Evolutionary conservation across 1,284 basidiomycete genomes (phyloP).

Genomic region (Athelia sp.): DNA sequence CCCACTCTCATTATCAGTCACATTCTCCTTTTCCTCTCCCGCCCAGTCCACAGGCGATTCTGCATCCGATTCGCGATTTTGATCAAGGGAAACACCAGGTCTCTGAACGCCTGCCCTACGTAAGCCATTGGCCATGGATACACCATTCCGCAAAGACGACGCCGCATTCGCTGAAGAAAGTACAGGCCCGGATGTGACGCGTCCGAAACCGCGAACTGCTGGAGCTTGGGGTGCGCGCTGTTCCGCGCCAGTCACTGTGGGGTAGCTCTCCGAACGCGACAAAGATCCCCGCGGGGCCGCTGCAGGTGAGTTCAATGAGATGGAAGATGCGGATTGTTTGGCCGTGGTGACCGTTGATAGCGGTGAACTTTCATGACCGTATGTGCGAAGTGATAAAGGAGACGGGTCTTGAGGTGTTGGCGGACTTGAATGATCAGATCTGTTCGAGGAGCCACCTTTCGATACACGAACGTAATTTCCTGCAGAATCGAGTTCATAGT

Average conservation of each 20-base stretch:
- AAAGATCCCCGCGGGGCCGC: constrained; percentile 41
- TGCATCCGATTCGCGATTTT: too few species aligned
- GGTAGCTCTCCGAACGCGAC: constrained; percentile 60
- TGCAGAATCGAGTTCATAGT: constrained; percentile 55
- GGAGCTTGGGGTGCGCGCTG: background rate
- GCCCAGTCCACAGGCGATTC: background rate
- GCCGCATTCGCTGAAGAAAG: constrained; percentile 21
- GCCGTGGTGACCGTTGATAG: constrained; percentile 13
- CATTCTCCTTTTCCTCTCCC: constrained; percentile 23
- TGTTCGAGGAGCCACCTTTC: constrained; percentile 27
- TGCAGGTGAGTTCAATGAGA: constrained; percentile 31
- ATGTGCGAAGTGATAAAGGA: too few species aligned
- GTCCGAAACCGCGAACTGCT: constrained; percentile 47
- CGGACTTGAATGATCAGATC: constrained; percentile 28
- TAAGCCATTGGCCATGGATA: constrained; percentile 28
- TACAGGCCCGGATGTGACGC: constrained; percentile 54
- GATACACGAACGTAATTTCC: constrained; percentile 57
- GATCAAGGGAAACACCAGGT: too few species aligned
- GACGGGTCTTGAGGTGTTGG: constrained; percentile 29
- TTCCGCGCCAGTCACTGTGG: constrained; percentile 21
- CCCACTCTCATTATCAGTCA: constrained; percentile 18
- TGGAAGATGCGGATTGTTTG: constrained; percentile 19
- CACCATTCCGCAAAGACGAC: constrained; percentile 17
- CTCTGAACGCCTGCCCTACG: constrained; percentile 23
- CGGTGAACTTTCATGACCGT: constrained; percentile 10